Percentiles rank a stretch among this genome's conserved stretches.
These are phyloP conservation scores for Aspergillus indologenus DNA, from an alignment of 495 filamentous ascomycete genomes.

Conservation along the genomic window DNA sequence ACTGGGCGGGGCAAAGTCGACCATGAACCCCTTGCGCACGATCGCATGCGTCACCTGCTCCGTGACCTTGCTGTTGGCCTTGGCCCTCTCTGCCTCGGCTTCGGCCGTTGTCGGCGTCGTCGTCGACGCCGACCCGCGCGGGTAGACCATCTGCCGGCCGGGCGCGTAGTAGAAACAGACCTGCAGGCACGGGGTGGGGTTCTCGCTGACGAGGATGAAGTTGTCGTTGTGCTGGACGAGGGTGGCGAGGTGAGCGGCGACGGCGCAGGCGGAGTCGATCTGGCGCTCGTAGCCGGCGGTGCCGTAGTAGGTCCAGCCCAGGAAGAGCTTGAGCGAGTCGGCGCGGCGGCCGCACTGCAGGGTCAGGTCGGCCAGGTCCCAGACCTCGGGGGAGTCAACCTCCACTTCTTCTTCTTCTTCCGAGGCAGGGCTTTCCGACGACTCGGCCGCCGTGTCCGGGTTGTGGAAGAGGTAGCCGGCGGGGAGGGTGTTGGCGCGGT, in stretches of 20 bases:
- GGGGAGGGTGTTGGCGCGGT: conserved; percentile 77
- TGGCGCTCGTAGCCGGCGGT: conserved; percentile 56
- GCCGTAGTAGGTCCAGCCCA: conserved; percentile 89
- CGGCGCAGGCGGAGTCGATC: conserved; percentile 65
- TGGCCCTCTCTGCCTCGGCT: conserved; percentile 42
- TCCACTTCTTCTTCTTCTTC: too few species aligned
- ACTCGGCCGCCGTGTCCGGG: conserved; percentile 25
- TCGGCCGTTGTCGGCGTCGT: conserved; percentile 18
- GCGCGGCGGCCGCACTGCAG: conserved; percentile 87
- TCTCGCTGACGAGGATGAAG: conserved; percentile 68
- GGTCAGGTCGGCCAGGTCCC: conserved; percentile 91
- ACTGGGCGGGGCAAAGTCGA: conserved; percentile 80
- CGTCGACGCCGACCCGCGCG: too few species aligned
- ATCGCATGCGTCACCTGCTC: conserved; percentile 61
- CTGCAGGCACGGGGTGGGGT: conserved; percentile 85
- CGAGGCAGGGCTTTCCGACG: conserved; percentile 19
- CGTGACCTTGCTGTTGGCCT: conserved; percentile 68
- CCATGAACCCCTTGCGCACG: conserved; percentile 79
- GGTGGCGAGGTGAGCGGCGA: conserved; percentile 61
- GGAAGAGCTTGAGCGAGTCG: conserved; percentile 81
- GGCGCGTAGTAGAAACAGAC: conserved; percentile 89
- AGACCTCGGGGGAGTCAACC: conserved; percentile 56
- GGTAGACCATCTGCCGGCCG: conserved; percentile 46
- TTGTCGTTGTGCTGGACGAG: conserved; percentile 51
- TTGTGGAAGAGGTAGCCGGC: conserved; percentile 86